Evolutionary conservation across 305 asterid species (phyloP).

Genomic region (Euphrasia arctica): DNA sequence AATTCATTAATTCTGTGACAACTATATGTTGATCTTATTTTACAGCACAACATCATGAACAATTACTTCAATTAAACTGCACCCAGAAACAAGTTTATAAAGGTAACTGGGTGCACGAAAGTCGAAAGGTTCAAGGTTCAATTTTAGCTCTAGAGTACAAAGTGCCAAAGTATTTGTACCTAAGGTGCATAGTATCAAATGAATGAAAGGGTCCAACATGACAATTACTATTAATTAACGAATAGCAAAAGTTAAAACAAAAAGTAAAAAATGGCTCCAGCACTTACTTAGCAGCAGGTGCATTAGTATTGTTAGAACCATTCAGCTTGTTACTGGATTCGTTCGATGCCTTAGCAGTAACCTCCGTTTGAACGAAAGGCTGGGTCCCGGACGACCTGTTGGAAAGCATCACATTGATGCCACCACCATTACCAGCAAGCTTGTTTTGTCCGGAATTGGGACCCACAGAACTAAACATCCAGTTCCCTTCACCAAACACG

Average conservation of each 20-base stretch:
- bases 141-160: too few species aligned
- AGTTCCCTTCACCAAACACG: constrained; percentile 45
- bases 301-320: constrained; percentile 37
- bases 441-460: constrained; percentile 48
- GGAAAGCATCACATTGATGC: constrained; percentile 34
- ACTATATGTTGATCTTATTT: too few species aligned
- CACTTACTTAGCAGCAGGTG: constrained; percentile 76
- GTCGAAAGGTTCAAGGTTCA: too few species aligned
- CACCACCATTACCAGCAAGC: constrained; percentile 39
- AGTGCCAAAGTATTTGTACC: too few species aligned
- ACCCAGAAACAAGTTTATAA: too few species aligned
- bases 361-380: constrained; percentile 34
- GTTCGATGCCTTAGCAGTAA: constrained; percentile 32
- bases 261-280: neutral
- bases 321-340: constrained; percentile 39
- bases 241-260: neutral
- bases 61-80: too few species aligned
- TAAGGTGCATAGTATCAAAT: neutral
- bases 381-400: constrained; percentile 39
- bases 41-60: too few species aligned
- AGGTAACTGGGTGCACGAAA: too few species aligned
- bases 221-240: neutral
- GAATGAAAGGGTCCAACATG: neutral
- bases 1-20: too few species aligned
- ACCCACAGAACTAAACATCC: constrained; percentile 52